phyloP scores from a whole-genome alignment of 2,329 filamentous ascomycete genomes.

The Leptographium wingfieldii region DNA sequence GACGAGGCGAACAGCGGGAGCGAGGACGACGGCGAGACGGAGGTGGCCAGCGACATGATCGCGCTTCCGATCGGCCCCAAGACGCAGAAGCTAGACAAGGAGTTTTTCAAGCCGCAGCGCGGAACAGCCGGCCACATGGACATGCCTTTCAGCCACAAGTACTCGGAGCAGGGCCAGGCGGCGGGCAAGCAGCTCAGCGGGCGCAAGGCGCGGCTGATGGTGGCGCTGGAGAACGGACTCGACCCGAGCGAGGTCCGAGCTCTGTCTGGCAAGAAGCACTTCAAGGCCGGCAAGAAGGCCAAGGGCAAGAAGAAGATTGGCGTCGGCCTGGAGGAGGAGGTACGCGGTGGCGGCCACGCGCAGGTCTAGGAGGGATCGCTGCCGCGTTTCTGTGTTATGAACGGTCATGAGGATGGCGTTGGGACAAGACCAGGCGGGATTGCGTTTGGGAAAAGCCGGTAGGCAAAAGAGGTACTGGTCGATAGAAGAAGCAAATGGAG shows the following conservation, averaged over 20 bases:
- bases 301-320: constrained; percentile 33
- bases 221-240: constrained; percentile 72
- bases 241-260: constrained; percentile 65
- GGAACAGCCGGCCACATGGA: constrained; percentile 53
- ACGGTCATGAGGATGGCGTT: not conserved
- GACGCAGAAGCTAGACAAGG: constrained; percentile 65
- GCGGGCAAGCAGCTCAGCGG: constrained; percentile 58
- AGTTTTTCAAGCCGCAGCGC: constrained; percentile 65
- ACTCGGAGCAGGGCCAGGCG: constrained; percentile 60
- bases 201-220: constrained; percentile 67
- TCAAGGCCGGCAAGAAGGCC: constrained; percentile 55
- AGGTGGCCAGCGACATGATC: constrained; percentile 32
- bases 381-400: not conserved
- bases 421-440: not conserved
- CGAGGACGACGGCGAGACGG: constrained; percentile 17
- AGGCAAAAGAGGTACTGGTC: not conserved
- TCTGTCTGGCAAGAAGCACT: constrained; percentile 76
- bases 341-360: not conserved
- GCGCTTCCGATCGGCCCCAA: constrained; percentile 53
- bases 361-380: not conserved
- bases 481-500: not conserved
- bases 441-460: not conserved
- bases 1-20: not conserved
- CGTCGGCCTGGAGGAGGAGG: constrained; percentile 1
- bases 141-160: constrained; percentile 82